A percentile compares a stretch with the other conserved stretches of the same genome.
Conservation (phyloP, 176 grass and related monocot genomes). For the Tillandsia fasciculata region DNA sequence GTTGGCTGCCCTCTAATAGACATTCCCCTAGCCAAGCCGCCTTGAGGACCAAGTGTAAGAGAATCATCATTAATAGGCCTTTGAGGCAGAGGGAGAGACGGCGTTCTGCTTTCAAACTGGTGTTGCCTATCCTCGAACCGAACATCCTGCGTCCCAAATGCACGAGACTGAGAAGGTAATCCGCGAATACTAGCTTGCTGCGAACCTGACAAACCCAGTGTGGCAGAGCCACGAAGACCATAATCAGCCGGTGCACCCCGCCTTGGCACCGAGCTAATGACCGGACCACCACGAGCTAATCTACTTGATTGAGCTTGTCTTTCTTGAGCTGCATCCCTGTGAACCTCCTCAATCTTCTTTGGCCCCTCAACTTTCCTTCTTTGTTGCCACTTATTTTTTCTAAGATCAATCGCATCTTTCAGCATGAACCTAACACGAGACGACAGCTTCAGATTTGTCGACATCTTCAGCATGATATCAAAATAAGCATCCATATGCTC, state of each 20-base stretch:
- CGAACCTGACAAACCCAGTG: slow-evolving; percentile 44
- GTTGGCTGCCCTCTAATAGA: slow-evolving; percentile 62
- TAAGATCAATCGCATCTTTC: slow-evolving; percentile 85
- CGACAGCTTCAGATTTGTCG: slow-evolving; percentile 55
- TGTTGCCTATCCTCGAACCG: slow-evolving; percentile 46
- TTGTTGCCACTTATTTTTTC: slow-evolving; percentile 88
- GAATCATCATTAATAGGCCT: slow-evolving; percentile 50
- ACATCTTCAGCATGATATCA: slow-evolving; percentile 50
- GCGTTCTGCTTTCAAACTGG: slow-evolving; percentile 51
- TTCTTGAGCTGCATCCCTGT: slow-evolving; percentile 89
- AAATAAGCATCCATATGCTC: slow-evolving; percentile 95
- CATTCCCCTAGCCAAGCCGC: slow-evolving; percentile 77
- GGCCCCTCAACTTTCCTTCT: slow-evolving; percentile 91
- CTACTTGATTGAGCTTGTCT: slow-evolving; percentile 78
- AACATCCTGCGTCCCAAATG: slow-evolving; percentile 55
- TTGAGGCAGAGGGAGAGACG: slow-evolving; percentile 53
- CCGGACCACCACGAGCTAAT: slow-evolving; percentile 51
- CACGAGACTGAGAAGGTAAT: slow-evolving; percentile 35
- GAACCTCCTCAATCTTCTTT: slow-evolving; percentile 98
- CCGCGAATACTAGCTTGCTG: slow-evolving; percentile 63
- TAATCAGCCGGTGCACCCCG: slow-evolving; percentile 48
- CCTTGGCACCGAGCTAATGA: slow-evolving; percentile 42
- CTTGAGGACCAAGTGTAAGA: slow-evolving; percentile 80
- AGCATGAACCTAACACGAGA: slow-evolving; percentile 89
- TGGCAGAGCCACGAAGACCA: slow-evolving; percentile 29